phyloP scores from a whole-genome alignment of 495 filamentous ascomycete species.

The Pseudomonodictys pantanalensis region DNA sequence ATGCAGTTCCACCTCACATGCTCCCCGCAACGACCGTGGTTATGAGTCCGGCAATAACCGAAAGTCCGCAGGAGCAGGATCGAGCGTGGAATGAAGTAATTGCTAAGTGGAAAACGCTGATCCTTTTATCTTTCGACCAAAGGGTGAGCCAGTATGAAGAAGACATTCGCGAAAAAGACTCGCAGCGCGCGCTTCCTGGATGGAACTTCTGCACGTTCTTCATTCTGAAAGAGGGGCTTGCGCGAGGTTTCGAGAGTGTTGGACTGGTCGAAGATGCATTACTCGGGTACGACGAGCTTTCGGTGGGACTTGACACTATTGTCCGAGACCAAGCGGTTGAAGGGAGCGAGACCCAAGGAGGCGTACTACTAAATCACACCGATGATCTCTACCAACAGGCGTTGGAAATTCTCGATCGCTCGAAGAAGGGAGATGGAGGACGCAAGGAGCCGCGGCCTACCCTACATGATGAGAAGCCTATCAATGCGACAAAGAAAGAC shows the following conservation, averaged over 20 bases:
- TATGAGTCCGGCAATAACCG: constrained; percentile 37
- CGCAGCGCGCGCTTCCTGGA: constrained; percentile 80
- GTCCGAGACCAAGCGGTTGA: constrained; percentile 68
- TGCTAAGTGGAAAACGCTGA: constrained; percentile 79
- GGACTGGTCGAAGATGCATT: constrained; percentile 94
- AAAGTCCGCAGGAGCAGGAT: constrained; percentile 67
- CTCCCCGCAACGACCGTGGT: constrained; percentile 36
- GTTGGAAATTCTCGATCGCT: constrained; percentile 21
- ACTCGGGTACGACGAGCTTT: constrained; percentile 87
- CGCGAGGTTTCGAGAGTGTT: constrained; percentile 91
- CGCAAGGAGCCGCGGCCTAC: constrained; percentile 56
- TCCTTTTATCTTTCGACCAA: constrained; percentile 84
- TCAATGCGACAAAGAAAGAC: constrained; percentile 70
- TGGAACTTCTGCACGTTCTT: constrained; percentile 99
- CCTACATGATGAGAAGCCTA: constrained; percentile 64
- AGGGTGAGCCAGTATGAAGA: constrained; percentile 94
- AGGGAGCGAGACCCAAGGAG: constrained; percentile 57
- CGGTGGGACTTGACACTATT: constrained; percentile 76
- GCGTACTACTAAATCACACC: constrained; percentile 64
- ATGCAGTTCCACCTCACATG: constrained; percentile 39
- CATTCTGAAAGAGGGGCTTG: constrained; percentile 91
- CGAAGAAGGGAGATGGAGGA: constrained; percentile 41
- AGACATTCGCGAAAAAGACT: constrained; percentile 90
- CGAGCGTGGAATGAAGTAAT: constrained; percentile 79
- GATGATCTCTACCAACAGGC: constrained; percentile 65